phyloP scores from a whole-genome alignment of 495 filamentous ascomycete species.

The Cudoniella acicularis region DNA sequence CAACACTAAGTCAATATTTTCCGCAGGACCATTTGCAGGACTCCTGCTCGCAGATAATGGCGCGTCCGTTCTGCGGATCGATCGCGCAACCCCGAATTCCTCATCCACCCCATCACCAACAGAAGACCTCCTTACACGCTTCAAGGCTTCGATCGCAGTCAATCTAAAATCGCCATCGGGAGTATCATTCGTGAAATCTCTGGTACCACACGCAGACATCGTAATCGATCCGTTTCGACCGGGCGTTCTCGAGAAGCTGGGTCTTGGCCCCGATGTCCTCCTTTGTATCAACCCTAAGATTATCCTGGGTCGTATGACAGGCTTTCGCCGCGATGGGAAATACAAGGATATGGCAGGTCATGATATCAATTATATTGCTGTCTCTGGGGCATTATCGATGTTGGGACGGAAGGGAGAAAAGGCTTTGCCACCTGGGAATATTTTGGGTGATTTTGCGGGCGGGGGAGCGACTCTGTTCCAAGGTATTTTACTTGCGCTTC shows the following conservation, averaged over 20 bases:
- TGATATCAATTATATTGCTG: constrained; percentile 95
- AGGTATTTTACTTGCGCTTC: constrained; percentile 62
- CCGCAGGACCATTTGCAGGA: constrained; percentile 79
- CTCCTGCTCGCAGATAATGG: constrained; percentile 87
- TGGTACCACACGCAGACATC: constrained; percentile 65
- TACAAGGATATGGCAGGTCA: constrained; percentile 92
- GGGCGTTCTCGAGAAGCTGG: constrained; percentile 79
- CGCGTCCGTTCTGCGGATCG: constrained; percentile 82
- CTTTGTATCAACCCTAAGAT: constrained; percentile 66
- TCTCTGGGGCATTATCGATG: constrained; percentile 73
- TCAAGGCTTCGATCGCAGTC: constrained; percentile 73
- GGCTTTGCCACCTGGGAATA: constrained; percentile 76
- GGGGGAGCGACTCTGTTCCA: constrained; percentile 77
- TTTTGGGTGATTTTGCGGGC: constrained; percentile 87
- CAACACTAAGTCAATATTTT: not conserved
- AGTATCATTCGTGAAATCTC: constrained; percentile 57
- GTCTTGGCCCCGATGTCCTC: constrained; percentile 66
- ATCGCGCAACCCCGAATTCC: constrained; percentile 50
- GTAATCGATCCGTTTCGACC: constrained; percentile 93
- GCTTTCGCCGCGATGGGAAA: constrained; percentile 80
- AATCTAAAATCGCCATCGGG: constrained; percentile 68
- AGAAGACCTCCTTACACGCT: constrained; percentile 67
- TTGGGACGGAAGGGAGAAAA: constrained; percentile 65
- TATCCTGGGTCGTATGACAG: constrained; percentile 80
- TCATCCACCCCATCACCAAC: constrained; percentile 39